A percentile compares a stretch with the other conserved stretches of the same genome.
These are phyloP conservation scores for Phytophthora palmivora DNA, from an alignment of 352 stramenopile genomes.

Conservation along the genomic window DNA sequence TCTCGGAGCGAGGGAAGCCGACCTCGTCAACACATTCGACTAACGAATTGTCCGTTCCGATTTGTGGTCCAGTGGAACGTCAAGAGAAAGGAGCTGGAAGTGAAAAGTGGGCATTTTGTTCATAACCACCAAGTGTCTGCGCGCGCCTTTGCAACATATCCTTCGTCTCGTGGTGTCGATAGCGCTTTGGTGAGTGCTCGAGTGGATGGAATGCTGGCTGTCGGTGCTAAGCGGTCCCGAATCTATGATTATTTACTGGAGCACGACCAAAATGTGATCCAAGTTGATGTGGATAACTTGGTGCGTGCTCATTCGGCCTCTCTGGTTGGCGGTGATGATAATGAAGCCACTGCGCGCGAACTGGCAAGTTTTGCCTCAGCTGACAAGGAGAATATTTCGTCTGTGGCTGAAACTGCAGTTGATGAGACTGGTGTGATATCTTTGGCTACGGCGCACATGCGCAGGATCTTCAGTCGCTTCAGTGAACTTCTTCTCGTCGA, in stretches of 20 bases:
- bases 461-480: not conserved
- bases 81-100: no score
- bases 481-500: no score
- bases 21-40: no score
- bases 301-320: conserved; percentile 8
- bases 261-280: conserved; percentile 32
- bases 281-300: conserved; percentile 25
- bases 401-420: not conserved
- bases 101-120: no score
- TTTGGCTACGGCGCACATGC: conserved; percentile 11
- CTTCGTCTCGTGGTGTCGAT: not conserved
- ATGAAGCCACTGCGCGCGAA: conserved; percentile 3
- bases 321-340: not conserved
- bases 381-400: not conserved
- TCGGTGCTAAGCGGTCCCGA: not conserved
- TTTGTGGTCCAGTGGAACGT: no score
- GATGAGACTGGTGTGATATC: conserved; percentile 18
- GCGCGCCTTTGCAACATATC: conserved; percentile 3
- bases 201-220: conserved; percentile 21
- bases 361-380: conserved; percentile 5
- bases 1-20: no score
- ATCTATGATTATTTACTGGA: conserved; percentile 28
- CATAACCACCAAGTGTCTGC: conserved; percentile 8
- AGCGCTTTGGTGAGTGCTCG: not conserved
- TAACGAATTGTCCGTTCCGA: no score